These are phyloP conservation scores for Melaleuca quinquenervia DNA, from an alignment of 345 rosid species.

Conservation along the genomic window DNA sequence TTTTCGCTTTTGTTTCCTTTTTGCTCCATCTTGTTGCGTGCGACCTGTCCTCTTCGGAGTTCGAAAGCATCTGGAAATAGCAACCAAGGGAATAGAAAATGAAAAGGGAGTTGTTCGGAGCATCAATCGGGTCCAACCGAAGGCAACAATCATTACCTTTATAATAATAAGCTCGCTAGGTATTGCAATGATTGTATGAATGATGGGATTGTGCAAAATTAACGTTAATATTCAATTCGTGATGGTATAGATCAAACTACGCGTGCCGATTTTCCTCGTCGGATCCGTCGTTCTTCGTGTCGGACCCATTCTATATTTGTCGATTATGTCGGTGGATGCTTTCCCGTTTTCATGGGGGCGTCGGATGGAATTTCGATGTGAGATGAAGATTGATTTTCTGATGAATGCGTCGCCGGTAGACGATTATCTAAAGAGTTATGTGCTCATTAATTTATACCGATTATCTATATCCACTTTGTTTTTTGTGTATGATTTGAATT, in stretches of 20 bases:
- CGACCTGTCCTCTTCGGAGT: not conserved
- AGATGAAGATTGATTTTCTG: not conserved
- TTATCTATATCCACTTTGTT: no score
- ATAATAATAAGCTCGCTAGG: not conserved
- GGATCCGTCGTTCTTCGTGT: accelerated
- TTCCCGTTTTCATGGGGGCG: not conserved
- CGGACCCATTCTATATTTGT: not conserved
- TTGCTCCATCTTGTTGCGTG: not conserved
- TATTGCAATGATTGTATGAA: not conserved
- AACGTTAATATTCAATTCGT: not conserved
- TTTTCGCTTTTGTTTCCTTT: not conserved
- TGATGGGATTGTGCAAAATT: not conserved
- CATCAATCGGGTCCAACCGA: not conserved
- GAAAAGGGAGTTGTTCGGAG: not conserved
- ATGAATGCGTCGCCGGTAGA: not conserved
- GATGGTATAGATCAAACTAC: not conserved
- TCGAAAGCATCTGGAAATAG: not conserved
- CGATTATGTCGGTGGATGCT: not conserved
- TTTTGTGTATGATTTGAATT: no score
- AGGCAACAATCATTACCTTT: not conserved
- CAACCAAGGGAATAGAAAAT: not conserved
- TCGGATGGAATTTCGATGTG: not conserved
- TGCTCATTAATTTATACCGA: no score
- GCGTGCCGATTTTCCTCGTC: no score
- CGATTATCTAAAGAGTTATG: no score